Percentiles rank a stretch among this genome's conserved stretches.
These are phyloP conservation scores for Plasmodium blacklocki DNA, from an alignment of 169 alveolate species.

Conservation along the genomic window DNA sequence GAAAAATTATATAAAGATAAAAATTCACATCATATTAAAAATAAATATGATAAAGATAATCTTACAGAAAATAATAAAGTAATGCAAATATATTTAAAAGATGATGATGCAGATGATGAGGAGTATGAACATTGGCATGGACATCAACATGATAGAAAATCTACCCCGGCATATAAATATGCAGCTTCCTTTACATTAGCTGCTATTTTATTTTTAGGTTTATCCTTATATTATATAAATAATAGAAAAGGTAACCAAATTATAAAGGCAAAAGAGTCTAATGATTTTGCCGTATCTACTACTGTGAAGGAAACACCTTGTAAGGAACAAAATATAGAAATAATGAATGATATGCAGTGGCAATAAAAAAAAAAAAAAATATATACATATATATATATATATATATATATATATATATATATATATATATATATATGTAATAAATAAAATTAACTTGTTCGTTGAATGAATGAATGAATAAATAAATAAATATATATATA, in stretches of 20 bases:
- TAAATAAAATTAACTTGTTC: too few relatives aligned
- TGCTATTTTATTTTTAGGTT: conserved; percentile 7
- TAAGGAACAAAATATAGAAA: conserved; percentile 27
- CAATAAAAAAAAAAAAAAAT: not conserved
- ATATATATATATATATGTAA: too few relatives aligned
- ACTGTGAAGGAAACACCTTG: not conserved
- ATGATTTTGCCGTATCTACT: conserved; percentile 5
- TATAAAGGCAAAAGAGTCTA: not conserved
- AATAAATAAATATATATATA: too few relatives aligned
- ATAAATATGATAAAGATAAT: not conserved
- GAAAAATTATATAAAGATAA: not conserved
- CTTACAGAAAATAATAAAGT: not conserved
- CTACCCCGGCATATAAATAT: conserved; percentile 6
- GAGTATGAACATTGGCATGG: not conserved
- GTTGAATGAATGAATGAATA: too few relatives aligned
- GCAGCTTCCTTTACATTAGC: conserved; percentile 32
- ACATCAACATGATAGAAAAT: not conserved
- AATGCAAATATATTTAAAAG: not conserved
- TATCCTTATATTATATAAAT: not conserved
- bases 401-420: not conserved
- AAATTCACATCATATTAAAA: not conserved
- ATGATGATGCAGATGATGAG: not conserved
- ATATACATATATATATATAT: not conserved
- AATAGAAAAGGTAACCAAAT: not conserved
- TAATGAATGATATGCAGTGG: conserved; percentile 16